Evolutionary conservation across 2,329 filamentous ascomycete genomes (phyloP), one percentile per base, ranked within the genome.

Genomic region (Penicillium sp.): DNA sequence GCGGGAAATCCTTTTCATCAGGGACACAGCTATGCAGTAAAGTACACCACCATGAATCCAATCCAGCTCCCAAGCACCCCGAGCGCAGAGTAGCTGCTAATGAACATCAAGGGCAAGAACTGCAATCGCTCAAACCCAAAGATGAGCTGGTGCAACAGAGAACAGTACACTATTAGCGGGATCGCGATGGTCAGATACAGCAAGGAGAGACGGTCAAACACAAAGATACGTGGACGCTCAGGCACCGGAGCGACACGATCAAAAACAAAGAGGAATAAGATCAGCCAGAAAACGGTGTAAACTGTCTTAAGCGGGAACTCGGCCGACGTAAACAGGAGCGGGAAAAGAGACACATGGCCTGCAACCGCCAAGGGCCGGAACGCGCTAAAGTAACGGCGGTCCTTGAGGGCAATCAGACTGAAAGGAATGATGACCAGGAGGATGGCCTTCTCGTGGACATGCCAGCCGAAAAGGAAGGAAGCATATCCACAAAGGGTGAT

Each of bases 391-490:
- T 96, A 92, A 25, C 94, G 87, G 49, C 94, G 85, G 72, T 37
- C 92, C 71, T 89, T 89, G 49, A 97, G 84, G 0, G 93, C 92
- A 57, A 97, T 88, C 58, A 99, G 82, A 64, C 90, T 95, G 79
- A 97, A 97, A 0, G 94, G 94, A 47, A 97, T 89, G 62, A 99
- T 92, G 69, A 97, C 89, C 20, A 97, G 84, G 22, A 37, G 82
- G 54, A 99, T 89, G 1, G 94, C 94, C 75, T 99, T 99, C 71
- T 99, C 94, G 67, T 99, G 94, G 8, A 99, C 94, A 69, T 99
- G 94, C 92, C 93, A 99, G 54, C 94, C 93, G 66, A 97, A 97
- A 9, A 99, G 82, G 77, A 37, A 37, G 33, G 33, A 37, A 11
- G 33, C 33, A n/a, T 37, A 37, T n/a, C 33, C 33, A n/a, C 33